phyloP scores from a whole-genome alignment of 83 land plant species.

The Isoetes engelmannii region DNA sequence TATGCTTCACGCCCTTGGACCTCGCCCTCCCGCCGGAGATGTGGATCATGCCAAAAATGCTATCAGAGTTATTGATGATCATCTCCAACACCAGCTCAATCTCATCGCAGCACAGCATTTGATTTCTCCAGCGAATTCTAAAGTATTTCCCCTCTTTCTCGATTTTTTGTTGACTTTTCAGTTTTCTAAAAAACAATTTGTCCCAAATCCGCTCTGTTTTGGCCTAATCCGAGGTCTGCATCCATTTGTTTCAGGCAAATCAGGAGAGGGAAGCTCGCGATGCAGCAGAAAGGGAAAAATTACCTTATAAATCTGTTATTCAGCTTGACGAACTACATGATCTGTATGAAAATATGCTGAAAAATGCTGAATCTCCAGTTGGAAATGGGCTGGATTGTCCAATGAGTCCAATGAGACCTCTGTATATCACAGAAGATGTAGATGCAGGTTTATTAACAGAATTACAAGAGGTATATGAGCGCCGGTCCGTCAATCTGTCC shows the following conservation, averaged over 20 bases:
- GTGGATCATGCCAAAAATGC: conserved; percentile 53
- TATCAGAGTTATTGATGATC: conserved; percentile 38
- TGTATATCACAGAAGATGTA: conserved; percentile 24
- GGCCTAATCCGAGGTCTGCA: too few species aligned
- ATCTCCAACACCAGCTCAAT: conserved; percentile 33
- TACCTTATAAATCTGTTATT: conserved; percentile 39
- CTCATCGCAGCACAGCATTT: conserved; percentile 12
- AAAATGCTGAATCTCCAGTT: conserved; percentile 56
- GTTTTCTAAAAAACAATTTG: too few species aligned
- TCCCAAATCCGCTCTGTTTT: too few species aligned
- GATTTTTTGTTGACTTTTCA: too few species aligned
- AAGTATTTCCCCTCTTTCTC: too few species aligned
- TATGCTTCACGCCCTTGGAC: conserved; percentile 49
- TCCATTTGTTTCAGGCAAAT: conserved; percentile 24
- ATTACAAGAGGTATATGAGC: conserved; percentile 28
- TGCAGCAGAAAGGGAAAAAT: conserved; percentile 51
- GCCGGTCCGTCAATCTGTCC: conserved; percentile 44
- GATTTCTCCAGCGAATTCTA: too few species aligned
- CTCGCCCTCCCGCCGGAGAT: conserved; percentile 70
- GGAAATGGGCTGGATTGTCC: not conserved
- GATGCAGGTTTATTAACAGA: conserved; percentile 46
- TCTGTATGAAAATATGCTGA: conserved; percentile 51
- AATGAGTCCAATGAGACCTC: not conserved
- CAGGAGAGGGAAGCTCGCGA: conserved; percentile 42
- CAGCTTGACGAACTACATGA: conserved; percentile 69